Percentiles rank a stretch among this genome's conserved stretches.
These are phyloP conservation scores for Mucor indicus DNA, from an alignment of 371 early-diverging fungal genomes.

Conservation along the genomic window DNA sequence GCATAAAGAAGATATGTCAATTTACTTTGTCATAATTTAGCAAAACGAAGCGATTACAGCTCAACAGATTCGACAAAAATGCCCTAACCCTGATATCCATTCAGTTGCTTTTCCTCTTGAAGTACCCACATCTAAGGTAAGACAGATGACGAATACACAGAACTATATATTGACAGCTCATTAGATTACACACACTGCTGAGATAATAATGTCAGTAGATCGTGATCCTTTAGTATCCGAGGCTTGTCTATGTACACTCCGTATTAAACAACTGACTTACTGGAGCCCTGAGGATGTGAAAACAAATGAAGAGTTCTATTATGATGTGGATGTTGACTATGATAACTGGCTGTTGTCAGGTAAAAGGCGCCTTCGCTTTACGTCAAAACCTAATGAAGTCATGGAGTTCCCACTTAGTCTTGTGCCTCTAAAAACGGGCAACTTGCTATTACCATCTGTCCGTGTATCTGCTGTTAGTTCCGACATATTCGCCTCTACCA, in stretches of 20 bases:
- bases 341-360: slow-evolving; percentile 73
- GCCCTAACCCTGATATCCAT: slow-evolving; percentile 18
- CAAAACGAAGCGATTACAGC: slow-evolving; percentile 40
- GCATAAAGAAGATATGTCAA: background rate
- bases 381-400: slow-evolving; percentile 55
- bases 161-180: background rate
- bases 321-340: slow-evolving; percentile 69
- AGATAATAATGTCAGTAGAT: slow-evolving; percentile 43
- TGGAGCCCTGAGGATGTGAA: slow-evolving; percentile 34
- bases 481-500: slow-evolving; percentile 53
- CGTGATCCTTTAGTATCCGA: slow-evolving; percentile 54
- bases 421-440: slow-evolving; percentile 68
- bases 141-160: background rate
- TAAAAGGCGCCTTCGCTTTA: slow-evolving; percentile 57
- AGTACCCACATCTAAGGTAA: slow-evolving; percentile 46
- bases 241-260: slow-evolving; percentile 51
- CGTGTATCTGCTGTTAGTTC: slow-evolving; percentile 49
- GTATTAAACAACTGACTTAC: slow-evolving; percentile 57
- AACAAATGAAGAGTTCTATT: slow-evolving; percentile 46
- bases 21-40: slow-evolving; percentile 1
- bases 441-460: slow-evolving; percentile 55
- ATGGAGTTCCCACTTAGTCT: slow-evolving; percentile 55
- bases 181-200: slow-evolving; percentile 58
- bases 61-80: slow-evolving; percentile 29
- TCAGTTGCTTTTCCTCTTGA: slow-evolving; percentile 56